Percentiles rank a stretch among this genome's conserved stretches.
Conservation (phyloP, 176 grass and related monocot species). For the Elymus sibiricus region DNA sequence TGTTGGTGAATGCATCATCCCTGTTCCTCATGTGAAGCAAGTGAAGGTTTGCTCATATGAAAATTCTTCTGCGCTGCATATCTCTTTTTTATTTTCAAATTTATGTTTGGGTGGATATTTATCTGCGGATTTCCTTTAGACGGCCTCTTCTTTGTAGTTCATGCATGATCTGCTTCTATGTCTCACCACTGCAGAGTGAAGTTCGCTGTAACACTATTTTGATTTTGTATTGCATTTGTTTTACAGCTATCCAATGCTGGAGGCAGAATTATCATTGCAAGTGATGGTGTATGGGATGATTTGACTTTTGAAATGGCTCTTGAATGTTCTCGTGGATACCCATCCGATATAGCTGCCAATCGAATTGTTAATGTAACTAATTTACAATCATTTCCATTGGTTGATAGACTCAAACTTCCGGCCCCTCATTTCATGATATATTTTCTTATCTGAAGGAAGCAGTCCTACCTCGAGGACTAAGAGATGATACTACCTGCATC, state of each 20-base stretch:
- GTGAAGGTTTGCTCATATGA: conserved; percentile 73
- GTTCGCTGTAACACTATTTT: conserved; percentile 21
- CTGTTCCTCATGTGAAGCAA: conserved; percentile 98
- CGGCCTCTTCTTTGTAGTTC: neutral
- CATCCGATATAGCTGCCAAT: conserved; percentile 61
- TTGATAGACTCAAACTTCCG: conserved; percentile 14
- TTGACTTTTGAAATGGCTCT: conserved; percentile 71
- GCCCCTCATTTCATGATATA: conserved; percentile 14
- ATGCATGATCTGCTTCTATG: conserved; percentile 7
- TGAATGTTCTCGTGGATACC: conserved; percentile 67
- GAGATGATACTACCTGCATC: conserved; percentile 98
- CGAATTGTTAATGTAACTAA: conserved; percentile 82
- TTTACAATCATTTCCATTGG: conserved; percentile 11
- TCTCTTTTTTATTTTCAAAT: neutral
- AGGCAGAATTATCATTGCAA: conserved; percentile 88
- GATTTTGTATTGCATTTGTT: conserved; percentile 10
- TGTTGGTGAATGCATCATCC: conserved; percentile 93
- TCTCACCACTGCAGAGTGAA: neutral
- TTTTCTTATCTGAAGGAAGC: conserved; percentile 62
- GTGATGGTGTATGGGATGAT: conserved; percentile 98
- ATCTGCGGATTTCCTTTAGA: neutral
- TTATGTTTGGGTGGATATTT: neutral
- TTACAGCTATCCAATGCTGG: conserved; percentile 87
- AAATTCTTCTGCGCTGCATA: conserved; percentile 6
- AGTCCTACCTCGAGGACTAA: conserved; percentile 63